Conservation (phyloP, 2,329 filamentous ascomycete genomes). For the Huntiella savannae region DNA sequence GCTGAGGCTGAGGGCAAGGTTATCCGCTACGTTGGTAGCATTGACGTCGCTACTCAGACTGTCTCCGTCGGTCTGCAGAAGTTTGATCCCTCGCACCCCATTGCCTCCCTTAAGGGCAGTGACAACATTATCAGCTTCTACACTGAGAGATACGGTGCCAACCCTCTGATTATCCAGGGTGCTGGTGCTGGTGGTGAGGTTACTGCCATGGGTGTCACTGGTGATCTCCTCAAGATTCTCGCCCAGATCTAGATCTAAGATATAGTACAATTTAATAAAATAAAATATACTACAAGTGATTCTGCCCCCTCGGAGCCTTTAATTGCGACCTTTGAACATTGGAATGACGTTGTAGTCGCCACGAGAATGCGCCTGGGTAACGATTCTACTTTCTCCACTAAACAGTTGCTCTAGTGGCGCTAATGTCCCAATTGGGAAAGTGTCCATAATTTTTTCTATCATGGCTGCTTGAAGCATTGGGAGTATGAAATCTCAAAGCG, state of each 20-base stretch:
- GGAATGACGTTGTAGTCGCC: background rate
- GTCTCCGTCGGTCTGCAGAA: constrained; percentile 88
- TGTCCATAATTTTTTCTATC: constrained; percentile 5
- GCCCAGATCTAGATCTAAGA: constrained; percentile 37
- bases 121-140: constrained; percentile 99
- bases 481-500: too few species aligned
- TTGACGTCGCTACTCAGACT: constrained; percentile 61
- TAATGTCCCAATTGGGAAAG: constrained; percentile 2
- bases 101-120: constrained; percentile 86
- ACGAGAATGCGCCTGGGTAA: background rate
- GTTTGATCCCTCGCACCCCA: constrained; percentile 73
- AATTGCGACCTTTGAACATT: background rate
- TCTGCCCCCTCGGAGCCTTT: background rate
- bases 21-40: constrained; percentile 80
- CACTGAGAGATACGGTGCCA: constrained; percentile 79
- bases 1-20: constrained; percentile 81
- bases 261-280: background rate
- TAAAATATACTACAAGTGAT: background rate
- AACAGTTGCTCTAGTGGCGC: background rate
- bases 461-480: too few species aligned
- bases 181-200: constrained; percentile 87
- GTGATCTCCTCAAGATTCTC: constrained; percentile 77
- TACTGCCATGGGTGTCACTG: constrained; percentile 94
- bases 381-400: background rate
- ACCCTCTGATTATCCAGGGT: constrained; percentile 86